Evolutionary conservation across 805 yeast species (phyloP).

Genomic region (Metschnikowia chrysomelidarum): DNA sequence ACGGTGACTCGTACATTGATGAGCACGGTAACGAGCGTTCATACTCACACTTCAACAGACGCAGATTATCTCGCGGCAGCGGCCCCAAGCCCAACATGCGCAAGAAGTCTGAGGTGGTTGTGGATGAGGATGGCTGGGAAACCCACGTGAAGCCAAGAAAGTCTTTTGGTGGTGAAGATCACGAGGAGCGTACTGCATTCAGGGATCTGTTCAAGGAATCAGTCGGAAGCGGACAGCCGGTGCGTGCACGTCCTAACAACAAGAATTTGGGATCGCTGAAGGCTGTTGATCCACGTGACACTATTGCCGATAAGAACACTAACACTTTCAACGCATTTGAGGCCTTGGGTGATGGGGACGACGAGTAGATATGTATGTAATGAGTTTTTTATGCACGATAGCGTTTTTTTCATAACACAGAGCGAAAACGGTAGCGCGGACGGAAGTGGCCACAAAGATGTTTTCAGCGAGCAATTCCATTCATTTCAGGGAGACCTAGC

Average conservation of each 20-base stretch:
- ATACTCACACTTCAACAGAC: slow-evolving; percentile 47
- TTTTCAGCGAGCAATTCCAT: too few species aligned
- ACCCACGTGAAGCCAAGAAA: slow-evolving; percentile 51
- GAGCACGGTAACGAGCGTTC: slow-evolving; percentile 46
- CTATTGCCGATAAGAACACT: slow-evolving; percentile 64
- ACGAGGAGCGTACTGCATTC: slow-evolving; percentile 43
- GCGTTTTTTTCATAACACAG: not conserved
- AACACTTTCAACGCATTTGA: slow-evolving; percentile 77
- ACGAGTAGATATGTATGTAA: slow-evolving; percentile 23
- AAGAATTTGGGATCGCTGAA: slow-evolving; percentile 72
- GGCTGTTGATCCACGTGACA: slow-evolving; percentile 71
- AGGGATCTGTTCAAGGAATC: slow-evolving; percentile 50
- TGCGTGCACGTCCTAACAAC: slow-evolving; percentile 67
- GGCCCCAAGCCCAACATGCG: slow-evolving; percentile 50
- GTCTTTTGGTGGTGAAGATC: slow-evolving; percentile 50
- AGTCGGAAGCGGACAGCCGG: too few species aligned
- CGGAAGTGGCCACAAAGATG: too few species aligned
- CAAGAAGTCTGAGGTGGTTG: slow-evolving; percentile 51
- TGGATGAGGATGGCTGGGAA: slow-evolving; percentile 85
- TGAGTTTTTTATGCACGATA: not conserved
- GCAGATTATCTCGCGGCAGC: slow-evolving; percentile 59
- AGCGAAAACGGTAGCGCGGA: too few species aligned
- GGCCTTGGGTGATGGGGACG: slow-evolving; percentile 65
- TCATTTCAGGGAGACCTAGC: too few species aligned
- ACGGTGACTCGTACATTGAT: slow-evolving; percentile 47